phyloP scores from a whole-genome alignment of 805 yeast species.

The Cyberlindnera euphorbiae region DNA sequence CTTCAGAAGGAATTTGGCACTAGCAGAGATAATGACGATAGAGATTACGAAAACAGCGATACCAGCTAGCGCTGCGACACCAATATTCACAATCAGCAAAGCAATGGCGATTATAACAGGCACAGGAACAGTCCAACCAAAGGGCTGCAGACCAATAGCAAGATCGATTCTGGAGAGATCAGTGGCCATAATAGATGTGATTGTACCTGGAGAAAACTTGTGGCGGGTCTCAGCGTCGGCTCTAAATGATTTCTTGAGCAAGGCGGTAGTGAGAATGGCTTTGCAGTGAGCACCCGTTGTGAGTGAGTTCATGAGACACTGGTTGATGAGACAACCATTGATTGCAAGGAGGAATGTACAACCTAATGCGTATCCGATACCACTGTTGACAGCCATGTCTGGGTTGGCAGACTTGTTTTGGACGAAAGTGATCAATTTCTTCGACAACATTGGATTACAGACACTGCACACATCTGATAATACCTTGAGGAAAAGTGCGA shows the following conservation, averaged over 20 bases:
- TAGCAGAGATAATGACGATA: slow-evolving; percentile 37
- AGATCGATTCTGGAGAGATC: slow-evolving; percentile 72
- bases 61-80: slow-evolving; percentile 66
- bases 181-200: slow-evolving; percentile 72
- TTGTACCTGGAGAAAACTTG: slow-evolving; percentile 52
- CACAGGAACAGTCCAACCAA: slow-evolving; percentile 51
- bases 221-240: slow-evolving; percentile 50
- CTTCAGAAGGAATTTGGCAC: slow-evolving; percentile 44
- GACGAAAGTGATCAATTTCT: slow-evolving; percentile 51
- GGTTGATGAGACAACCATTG: slow-evolving; percentile 40
- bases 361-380: slow-evolving; percentile 60
- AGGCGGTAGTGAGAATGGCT: slow-evolving; percentile 59
- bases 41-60: slow-evolving; percentile 48
- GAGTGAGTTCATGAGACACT: slow-evolving; percentile 46
- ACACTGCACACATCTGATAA: slow-evolving; percentile 44
- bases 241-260: slow-evolving; percentile 59
- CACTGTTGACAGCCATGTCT: slow-evolving; percentile 36
- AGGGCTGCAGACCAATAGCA: slow-evolving; percentile 58
- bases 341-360: slow-evolving; percentile 39
- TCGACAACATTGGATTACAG: slow-evolving; percentile 50
- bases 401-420: slow-evolving; percentile 37
- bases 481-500: slow-evolving; percentile 38
- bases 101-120: slow-evolving; percentile 60
- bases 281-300: slow-evolving; percentile 64
- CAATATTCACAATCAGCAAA: slow-evolving; percentile 59